phyloP scores from a whole-genome alignment of 2,329 filamentous ascomycete species.

The Trichophyton rubrum region DNA sequence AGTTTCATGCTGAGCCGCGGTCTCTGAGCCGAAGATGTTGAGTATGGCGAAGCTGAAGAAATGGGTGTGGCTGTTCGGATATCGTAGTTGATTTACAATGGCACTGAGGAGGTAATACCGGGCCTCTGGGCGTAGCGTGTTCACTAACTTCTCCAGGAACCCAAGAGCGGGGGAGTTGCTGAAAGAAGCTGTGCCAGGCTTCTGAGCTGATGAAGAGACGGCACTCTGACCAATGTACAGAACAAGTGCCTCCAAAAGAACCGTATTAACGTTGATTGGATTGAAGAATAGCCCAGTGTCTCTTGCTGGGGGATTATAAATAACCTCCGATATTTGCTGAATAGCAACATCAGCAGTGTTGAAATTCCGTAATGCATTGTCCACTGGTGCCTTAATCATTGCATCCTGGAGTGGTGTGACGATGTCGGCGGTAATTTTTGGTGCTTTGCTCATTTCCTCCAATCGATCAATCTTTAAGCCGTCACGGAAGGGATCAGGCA shows the following conservation, averaged over 20 bases:
- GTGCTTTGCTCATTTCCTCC: constrained; percentile 58
- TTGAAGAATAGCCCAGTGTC: constrained; percentile 55
- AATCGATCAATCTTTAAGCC: constrained; percentile 65
- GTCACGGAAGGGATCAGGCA: constrained; percentile 59
- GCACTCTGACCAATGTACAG: constrained; percentile 67
- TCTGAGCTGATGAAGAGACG: constrained; percentile 46
- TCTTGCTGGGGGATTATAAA: constrained; percentile 47
- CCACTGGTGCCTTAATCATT: constrained; percentile 43
- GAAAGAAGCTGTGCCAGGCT: constrained; percentile 50
- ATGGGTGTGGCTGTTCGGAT: constrained; percentile 76
- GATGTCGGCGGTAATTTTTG: constrained; percentile 53
- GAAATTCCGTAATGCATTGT: constrained; percentile 42
- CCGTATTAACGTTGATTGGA: constrained; percentile 54
- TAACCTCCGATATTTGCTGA: constrained; percentile 61
- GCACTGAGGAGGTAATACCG: constrained; percentile 75
- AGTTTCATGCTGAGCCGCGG: constrained; percentile 55
- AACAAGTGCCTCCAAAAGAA: constrained; percentile 69
- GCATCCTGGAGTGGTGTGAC: constrained; percentile 35
- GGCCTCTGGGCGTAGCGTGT: constrained; percentile 61
- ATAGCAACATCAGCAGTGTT: constrained; percentile 56
- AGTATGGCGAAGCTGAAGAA: constrained; percentile 83
- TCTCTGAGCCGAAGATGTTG: constrained; percentile 68
- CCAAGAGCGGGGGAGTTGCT: constrained; percentile 56
- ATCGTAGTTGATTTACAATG: constrained; percentile 84
- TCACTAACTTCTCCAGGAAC: constrained; percentile 62